Evolutionary conservation across 805 yeast species (phyloP), one percentile per base, ranked within the genome.

Genomic region (Wickerhamomyces queroliae): DNA sequence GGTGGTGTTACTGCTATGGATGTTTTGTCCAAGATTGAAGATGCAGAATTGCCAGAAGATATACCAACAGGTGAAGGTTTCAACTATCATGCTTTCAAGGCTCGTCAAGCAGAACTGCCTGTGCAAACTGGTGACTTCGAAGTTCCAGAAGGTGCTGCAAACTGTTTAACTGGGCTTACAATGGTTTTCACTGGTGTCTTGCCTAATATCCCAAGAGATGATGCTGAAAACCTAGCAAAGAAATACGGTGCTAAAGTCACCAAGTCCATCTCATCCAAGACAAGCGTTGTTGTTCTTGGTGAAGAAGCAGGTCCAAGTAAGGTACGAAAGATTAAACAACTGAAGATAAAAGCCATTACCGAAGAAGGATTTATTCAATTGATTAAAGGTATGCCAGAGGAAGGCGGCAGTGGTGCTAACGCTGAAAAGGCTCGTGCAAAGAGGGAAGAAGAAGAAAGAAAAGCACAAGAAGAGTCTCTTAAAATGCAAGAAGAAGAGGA

Each of bases 261-360:
- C 5, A 79, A 86, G 50, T 76, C 95, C 0, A 82, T 91, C 20
- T 84, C 93, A 40, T 78, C 87, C 10, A 86, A 83, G 53, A 93
- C 99, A 1, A 76, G 88, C 19, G 69, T 89, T 34, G 95, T 91
- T 2, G 97, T 93, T 2, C 69, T 93, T 23, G 99, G 99, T 7
- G 88, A 74, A 38, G 97, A 93, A 49, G 98, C 99, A 2, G 99
- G 99, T 1, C 97, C 98, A 2, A 79, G 88, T n/a, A 93, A 93
- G 61, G 78, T 93, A 32, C 76, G 77, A 51, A 86, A 81, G 53
- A 91, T 95, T 48, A 81, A 77, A 51, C 75, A 78, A 38, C 66
- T 80, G 47, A 72, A 76, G 7, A 77, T 87, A 39, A 90, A 90
- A 61, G 88, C 95, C 30, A 82, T 91, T 43, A 80, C 78, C 52